Percentiles rank a stretch among this genome's conserved stretches.
Conservation (phyloP, 306 rosid genomes). For the Sophora flavescens region DNA sequence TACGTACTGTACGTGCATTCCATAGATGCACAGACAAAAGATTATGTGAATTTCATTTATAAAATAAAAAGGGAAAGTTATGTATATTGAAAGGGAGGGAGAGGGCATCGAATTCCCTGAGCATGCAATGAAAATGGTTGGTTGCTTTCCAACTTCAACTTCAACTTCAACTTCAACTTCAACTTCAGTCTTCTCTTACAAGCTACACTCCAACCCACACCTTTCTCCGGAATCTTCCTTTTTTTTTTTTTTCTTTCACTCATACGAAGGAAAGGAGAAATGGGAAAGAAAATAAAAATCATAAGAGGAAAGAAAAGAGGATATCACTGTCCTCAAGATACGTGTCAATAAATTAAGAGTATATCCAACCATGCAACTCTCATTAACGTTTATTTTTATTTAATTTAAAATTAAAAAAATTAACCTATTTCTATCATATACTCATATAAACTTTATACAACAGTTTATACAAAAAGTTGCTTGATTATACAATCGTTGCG, state of each 20-base stretch:
- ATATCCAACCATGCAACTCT: too few species aligned
- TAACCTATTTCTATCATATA: too few species aligned
- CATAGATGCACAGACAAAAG: conserved; percentile 45
- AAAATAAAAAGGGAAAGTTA: conserved; percentile 34
- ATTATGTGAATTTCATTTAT: conserved; percentile 24
- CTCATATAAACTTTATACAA: too few species aligned
- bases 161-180: too few species aligned
- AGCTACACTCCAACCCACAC: conserved; percentile 80
- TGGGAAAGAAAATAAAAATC: conserved; percentile 14
- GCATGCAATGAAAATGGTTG: conserved; percentile 65
- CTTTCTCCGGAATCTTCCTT: conserved; percentile 76
- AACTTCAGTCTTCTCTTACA: conserved; percentile 64
- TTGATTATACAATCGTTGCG: too few species aligned
- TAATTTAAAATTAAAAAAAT: too few species aligned
- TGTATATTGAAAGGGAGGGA: conserved; percentile 39
- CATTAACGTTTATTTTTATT: too few species aligned
- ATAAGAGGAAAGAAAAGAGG: conserved; percentile 15
- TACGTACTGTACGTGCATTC: not conserved
- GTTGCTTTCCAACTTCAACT: conserved; percentile 77
- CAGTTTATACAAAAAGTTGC: too few species aligned
- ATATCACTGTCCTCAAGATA: conserved; percentile 58
- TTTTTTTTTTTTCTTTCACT: conserved; percentile 31
- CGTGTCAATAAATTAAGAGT: conserved; percentile 49
- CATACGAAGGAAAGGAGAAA: not conserved
- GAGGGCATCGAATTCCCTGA: conserved; percentile 85